Evolutionary conservation across 352 stramenopile genomes (phyloP).

Genomic region (Phytophthora tubulina): DNA sequence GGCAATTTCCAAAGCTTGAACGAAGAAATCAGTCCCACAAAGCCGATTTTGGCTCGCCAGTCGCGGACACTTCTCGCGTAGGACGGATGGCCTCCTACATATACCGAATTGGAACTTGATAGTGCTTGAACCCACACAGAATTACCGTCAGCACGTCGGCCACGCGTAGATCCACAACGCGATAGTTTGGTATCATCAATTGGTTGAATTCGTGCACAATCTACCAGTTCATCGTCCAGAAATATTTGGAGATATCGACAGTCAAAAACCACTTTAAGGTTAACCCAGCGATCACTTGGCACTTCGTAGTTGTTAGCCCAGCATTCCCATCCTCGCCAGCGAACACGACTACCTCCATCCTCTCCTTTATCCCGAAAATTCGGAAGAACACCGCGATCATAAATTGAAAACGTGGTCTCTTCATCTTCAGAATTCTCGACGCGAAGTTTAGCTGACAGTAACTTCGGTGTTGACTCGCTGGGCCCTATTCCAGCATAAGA

Average conservation of each 20-base stretch:
- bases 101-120: conserved; percentile 54
- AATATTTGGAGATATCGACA: conserved; percentile 55
- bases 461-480: conserved; percentile 42
- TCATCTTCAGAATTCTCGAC: conserved; percentile 22
- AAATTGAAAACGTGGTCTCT: conserved; percentile 54
- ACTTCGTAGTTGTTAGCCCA: conserved; percentile 62
- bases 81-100: conserved; percentile 60
- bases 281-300: conserved; percentile 62
- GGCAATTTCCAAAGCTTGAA: conserved; percentile 36
- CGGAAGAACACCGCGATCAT: conserved; percentile 52
- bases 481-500: conserved; percentile 7
- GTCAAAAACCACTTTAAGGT: conserved; percentile 60
- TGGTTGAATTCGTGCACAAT: conserved; percentile 49
- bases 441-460: conserved; percentile 52
- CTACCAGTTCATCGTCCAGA: conserved; percentile 54
- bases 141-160: conserved; percentile 12
- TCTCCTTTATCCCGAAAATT: conserved; percentile 19
- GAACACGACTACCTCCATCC: conserved; percentile 56
- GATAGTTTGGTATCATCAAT: not conserved
- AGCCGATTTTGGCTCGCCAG: conserved; percentile 60
- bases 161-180: conserved; percentile 1
- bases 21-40: conserved; percentile 58
- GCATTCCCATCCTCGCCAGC: conserved; percentile 53
- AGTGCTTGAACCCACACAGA: conserved; percentile 37
- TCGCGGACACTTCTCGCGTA: conserved; percentile 59